Conservation (phyloP, 306 rosid species). For the Vicia faba region DNA sequence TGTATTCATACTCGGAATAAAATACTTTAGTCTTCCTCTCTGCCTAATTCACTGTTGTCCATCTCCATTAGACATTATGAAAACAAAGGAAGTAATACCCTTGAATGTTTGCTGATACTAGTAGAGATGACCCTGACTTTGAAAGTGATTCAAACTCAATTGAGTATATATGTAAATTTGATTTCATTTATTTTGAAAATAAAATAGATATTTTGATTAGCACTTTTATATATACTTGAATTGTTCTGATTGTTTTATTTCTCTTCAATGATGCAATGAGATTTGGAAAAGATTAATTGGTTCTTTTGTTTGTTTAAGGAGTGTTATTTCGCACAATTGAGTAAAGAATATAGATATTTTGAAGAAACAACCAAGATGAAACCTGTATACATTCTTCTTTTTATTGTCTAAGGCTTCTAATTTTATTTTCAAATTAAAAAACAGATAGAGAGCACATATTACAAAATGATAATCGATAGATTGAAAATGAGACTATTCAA, state of each 20-base stretch:
- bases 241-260: not conserved
- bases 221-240: not conserved
- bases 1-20: constrained; percentile 6
- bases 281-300: not conserved
- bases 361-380: not conserved
- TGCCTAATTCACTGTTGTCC: constrained; percentile 14
- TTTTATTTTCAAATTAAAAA: not conserved
- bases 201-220: too few relatives aligned
- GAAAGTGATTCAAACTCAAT: not conserved
- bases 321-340: not conserved
- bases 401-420: not conserved
- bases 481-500: too few relatives aligned
- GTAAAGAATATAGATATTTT: not conserved
- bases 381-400: not conserved
- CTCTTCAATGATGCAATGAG: not conserved
- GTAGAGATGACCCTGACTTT: not conserved
- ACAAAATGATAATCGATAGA: too few relatives aligned
- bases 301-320: not conserved
- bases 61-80: too few relatives aligned
- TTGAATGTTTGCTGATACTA: not conserved
- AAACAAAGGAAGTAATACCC: not conserved
- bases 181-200: not conserved
- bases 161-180: not conserved
- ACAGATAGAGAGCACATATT: not conserved
- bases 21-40: not conserved